A percentile compares a stretch with the other conserved stretches of the same genome.
These are phyloP conservation scores for Epichloe aotearoae DNA, from an alignment of 2,329 filamentous ascomycete genomes.

Conservation along the genomic window DNA sequence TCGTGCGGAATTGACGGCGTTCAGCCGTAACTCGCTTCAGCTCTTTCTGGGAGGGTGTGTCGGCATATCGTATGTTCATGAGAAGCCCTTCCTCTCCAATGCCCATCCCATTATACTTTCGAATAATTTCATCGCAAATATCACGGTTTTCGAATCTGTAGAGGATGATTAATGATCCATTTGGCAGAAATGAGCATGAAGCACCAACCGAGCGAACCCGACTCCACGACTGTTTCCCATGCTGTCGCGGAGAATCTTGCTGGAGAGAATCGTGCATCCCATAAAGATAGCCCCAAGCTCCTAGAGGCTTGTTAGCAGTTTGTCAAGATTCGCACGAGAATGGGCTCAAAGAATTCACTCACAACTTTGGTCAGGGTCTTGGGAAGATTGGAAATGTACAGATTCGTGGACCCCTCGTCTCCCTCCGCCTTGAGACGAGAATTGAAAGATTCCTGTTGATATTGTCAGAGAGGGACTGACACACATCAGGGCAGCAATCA, in stretches of 20 bases:
- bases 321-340: no score
- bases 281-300: constrained; percentile 68
- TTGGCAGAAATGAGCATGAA: neutral
- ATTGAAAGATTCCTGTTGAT: constrained; percentile 80
- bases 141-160: constrained; percentile 77
- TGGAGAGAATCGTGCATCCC: constrained; percentile 75
- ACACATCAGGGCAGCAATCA: constrained; percentile 5
- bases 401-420: constrained; percentile 79
- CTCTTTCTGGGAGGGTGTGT: constrained; percentile 92
- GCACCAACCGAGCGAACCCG: constrained; percentile 78
- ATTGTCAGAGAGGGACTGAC: constrained; percentile 13
- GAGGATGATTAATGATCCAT: neutral
- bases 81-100: constrained; percentile 69
- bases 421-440: constrained; percentile 93
- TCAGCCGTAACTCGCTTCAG: constrained; percentile 93
- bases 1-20: constrained; percentile 87
- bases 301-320: constrained; percentile 23
- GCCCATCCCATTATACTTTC: constrained; percentile 67
- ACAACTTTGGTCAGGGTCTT: constrained; percentile 85
- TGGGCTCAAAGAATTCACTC: constrained; percentile 20
- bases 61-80: constrained; percentile 90
- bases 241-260: constrained; percentile 85
- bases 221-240: constrained; percentile 92
- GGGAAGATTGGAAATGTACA: constrained; percentile 95
- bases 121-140: constrained; percentile 80